phyloP scores from a whole-genome alignment of 2,329 filamentous ascomycete species.

The Fusarium nygamai region DNA sequence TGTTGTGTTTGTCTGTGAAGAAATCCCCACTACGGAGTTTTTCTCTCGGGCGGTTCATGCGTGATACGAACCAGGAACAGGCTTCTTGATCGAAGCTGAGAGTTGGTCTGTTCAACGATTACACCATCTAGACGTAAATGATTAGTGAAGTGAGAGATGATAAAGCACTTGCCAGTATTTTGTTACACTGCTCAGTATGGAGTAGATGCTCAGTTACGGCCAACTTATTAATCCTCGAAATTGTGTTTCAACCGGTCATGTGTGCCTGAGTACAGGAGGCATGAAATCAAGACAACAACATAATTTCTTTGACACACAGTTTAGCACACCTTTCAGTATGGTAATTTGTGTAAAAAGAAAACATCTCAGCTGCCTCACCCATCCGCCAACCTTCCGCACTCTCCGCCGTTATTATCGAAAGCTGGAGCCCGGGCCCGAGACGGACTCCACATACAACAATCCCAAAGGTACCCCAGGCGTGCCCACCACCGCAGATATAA shows the following conservation, averaged over 20 bases:
- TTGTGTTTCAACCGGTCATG: not conserved
- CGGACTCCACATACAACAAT: slow-evolving; percentile 9
- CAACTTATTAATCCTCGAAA: not conserved
- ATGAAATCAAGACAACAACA: not conserved
- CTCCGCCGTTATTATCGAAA: slow-evolving; percentile 20
- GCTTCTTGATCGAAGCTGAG: not conserved
- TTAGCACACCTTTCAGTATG: not conserved
- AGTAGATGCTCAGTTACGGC: too few species aligned
- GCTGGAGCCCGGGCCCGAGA: slow-evolving; percentile 33
- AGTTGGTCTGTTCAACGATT: not conserved
- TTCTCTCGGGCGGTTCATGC: slow-evolving; percentile 5
- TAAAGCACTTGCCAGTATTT: not conserved
- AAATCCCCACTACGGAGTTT: not conserved
- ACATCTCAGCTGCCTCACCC: not conserved
- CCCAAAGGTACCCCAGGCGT: not conserved
- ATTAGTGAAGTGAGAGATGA: not conserved
- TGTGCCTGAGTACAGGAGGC: not conserved
- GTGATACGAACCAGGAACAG: slow-evolving; percentile 2
- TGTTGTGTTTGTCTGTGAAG: not conserved
- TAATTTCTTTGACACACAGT: not conserved
- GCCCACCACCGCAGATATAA: not conserved
- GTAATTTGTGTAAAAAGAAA: not conserved
- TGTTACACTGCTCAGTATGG: not conserved
- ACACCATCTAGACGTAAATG: not conserved
- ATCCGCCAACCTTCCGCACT: slow-evolving; percentile 4